These are phyloP conservation scores for Ogataea allantospora DNA, from an alignment of 805 yeast genomes.

Conservation along the genomic window DNA sequence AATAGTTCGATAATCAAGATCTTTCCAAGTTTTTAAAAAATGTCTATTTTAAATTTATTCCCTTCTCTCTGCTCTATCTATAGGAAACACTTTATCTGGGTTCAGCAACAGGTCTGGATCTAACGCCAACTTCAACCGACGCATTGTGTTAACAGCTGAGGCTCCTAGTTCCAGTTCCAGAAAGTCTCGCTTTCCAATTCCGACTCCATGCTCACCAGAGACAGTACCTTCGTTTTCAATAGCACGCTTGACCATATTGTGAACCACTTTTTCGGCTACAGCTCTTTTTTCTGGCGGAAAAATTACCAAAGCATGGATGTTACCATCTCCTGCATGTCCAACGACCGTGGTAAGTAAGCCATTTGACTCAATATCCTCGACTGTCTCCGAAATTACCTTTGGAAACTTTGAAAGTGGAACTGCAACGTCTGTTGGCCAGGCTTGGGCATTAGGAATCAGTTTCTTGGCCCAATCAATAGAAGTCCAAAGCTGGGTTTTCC, in stretches of 20 bases:
- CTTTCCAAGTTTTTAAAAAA: neutral
- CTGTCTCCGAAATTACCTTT: constrained; percentile 58
- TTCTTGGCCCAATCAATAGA: constrained; percentile 61
- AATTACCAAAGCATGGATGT: constrained; percentile 66
- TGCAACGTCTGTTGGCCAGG: constrained; percentile 80
- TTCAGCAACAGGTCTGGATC: constrained; percentile 73
- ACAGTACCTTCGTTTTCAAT: constrained; percentile 73
- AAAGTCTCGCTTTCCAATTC: constrained; percentile 70
- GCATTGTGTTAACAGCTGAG: constrained; percentile 66
- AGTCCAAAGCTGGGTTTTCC: constrained; percentile 69
- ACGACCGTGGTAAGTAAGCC: constrained; percentile 56
- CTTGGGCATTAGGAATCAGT: constrained; percentile 39
- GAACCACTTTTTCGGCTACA: constrained; percentile 50
- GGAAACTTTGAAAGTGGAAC: constrained; percentile 73
- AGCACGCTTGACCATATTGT: constrained; percentile 62
- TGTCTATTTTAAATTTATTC: constrained; percentile 5
- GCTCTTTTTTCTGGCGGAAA: constrained; percentile 50
- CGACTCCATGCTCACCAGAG: constrained; percentile 85
- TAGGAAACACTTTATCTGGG: constrained; percentile 74
- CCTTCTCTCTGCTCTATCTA: constrained; percentile 46
- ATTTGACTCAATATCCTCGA: constrained; percentile 52
- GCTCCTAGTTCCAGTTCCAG: constrained; percentile 62
- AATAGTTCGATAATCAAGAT: neutral
- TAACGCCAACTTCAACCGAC: constrained; percentile 63
- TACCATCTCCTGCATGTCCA: constrained; percentile 83